Conservation (phyloP, 768 basidiomycete genomes). For the Phaeotremella fagi region DNA sequence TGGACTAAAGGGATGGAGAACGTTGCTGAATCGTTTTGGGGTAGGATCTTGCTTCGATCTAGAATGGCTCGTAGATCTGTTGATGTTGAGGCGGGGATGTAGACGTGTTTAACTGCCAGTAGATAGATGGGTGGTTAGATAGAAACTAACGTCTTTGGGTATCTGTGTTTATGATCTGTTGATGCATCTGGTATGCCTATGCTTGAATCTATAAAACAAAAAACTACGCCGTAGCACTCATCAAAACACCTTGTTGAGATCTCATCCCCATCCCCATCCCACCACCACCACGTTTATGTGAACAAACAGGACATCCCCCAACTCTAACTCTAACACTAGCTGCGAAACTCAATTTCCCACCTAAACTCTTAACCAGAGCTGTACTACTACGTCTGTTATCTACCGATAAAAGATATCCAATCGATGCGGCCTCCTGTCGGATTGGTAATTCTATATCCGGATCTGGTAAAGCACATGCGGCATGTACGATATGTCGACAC, state of each 20-base stretch:
- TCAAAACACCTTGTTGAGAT: background rate
- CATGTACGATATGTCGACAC: constrained; percentile 84
- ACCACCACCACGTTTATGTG: constrained; percentile 2
- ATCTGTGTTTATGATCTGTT: too few relatives aligned
- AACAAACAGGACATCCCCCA: constrained; percentile 75
- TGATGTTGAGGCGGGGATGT: background rate
- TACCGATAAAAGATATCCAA: constrained; percentile 51
- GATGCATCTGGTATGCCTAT: constrained; percentile 12
- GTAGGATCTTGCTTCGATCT: background rate
- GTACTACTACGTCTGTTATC: constrained; percentile 51
- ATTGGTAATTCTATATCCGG: constrained; percentile 59
- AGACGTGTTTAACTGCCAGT: too few relatives aligned
- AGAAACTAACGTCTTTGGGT: too few relatives aligned
- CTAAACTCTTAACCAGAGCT: constrained; percentile 40
- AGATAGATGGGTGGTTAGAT: too few relatives aligned
- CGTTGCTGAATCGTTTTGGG: background rate
- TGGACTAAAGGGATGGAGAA: background rate
- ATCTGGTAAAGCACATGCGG: constrained; percentile 59
- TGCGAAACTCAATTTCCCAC: constrained; percentile 73
- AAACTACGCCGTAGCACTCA: background rate
- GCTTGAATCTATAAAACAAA: background rate
- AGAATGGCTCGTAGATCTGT: background rate
- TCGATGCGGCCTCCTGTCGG: constrained; percentile 57
- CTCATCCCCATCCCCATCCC: background rate
- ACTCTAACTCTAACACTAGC: constrained; percentile 65